Evolutionary conservation across 768 basidiomycete species (phyloP), one percentile per base, ranked within the genome.

Genomic region (Udeniomyces megalosporus): DNA sequence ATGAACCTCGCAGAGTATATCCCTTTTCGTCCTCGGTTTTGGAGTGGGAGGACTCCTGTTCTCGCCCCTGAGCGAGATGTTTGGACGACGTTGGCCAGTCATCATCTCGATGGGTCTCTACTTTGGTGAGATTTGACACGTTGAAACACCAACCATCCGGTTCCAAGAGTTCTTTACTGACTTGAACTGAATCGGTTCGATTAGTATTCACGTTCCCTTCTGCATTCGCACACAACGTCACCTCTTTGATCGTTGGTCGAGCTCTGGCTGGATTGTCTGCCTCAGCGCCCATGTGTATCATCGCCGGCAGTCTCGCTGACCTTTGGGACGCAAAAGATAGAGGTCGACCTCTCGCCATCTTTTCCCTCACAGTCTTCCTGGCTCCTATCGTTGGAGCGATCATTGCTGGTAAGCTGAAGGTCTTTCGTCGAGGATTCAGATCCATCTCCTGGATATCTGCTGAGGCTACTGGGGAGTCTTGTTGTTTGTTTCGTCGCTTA

Each of bases 31-130:
- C 34, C 34, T 65, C 28, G 68, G 68, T 7, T 65, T 69, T 64
- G 55, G 60, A 31, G 32, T 74, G n/a, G 74, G 74, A 11, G 73
- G 73, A 0, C 59, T 74, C 2, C 12, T 73, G n/a, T 70, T 71
- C 44, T 68, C 74, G 0, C 74, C 74, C 0, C 56, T 67, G 5
- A 68, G 67, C 31, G 72, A 73, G 49, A 55, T 73, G 34, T 64
- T 66, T 44, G 73, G 73, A 8, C 67, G 73, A 12, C 62, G 67
- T 22, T 61, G 66, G 1, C 62, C 71, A 61, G 71, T 69, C 69
- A 52, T 69, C 32, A 22, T 70, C 57, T 62, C 67, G 22, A 68
- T 71, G 29, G 58, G 60, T 29, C 58, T 71, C 52, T 74, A 70
- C 66, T 68, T 69, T 35, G 35, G 60, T 53, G 45, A 5, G 50